phyloP scores from a whole-genome alignment of 495 filamentous ascomycete species.

The Xylaria acuta region DNA sequence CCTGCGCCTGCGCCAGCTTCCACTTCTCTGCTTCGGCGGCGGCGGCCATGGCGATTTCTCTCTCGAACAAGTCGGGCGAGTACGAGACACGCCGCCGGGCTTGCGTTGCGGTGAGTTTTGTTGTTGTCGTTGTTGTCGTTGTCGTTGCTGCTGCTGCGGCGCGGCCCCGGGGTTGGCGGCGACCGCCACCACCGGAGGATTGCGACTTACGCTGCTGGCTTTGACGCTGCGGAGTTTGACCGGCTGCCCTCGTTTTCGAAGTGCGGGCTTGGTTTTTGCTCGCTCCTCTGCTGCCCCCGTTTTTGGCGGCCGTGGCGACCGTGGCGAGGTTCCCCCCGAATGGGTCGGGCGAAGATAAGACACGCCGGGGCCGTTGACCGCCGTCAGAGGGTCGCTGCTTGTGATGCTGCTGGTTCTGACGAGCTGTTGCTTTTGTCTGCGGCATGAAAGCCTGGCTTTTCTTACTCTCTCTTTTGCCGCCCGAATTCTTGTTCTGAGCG shows the following conservation, averaged over 20 bases:
- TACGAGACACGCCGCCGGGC: background rate
- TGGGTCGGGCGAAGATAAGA: background rate
- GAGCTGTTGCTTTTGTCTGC: background rate
- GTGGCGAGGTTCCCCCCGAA: background rate
- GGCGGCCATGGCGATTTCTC: background rate
- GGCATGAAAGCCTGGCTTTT: background rate
- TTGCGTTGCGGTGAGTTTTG: too few species aligned
- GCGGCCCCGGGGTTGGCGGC: too few species aligned
- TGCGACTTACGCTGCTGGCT: background rate
- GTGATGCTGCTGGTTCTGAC: background rate
- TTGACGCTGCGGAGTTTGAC: background rate
- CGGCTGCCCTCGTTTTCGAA: background rate
- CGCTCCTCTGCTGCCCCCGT: background rate
- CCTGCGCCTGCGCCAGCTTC: background rate
- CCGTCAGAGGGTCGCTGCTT: background rate
- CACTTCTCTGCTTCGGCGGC: background rate
- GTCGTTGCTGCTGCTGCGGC: too few species aligned
- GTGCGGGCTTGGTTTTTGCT: background rate
- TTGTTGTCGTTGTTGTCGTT: too few species aligned
- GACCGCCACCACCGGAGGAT: too few species aligned
- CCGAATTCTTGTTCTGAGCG: background rate
- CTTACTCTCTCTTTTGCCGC: background rate
- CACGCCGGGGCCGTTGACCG: background rate
- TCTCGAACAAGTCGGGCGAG: background rate
- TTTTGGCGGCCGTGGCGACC: background rate